Conservation (phyloP, 768 basidiomycete genomes). For the Crucibulum laeve region DNA sequence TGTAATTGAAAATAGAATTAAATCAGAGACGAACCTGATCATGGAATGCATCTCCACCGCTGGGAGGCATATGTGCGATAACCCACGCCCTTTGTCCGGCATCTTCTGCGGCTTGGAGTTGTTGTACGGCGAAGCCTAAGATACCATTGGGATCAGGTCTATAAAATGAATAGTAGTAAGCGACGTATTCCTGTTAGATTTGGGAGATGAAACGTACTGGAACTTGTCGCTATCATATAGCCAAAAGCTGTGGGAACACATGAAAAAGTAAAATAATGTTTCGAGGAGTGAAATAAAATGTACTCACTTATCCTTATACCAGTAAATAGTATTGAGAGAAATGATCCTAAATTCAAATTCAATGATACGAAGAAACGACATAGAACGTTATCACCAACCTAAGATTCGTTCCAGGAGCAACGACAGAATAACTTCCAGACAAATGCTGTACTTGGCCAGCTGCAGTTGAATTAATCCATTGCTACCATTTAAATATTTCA, state of each 20-base stretch:
- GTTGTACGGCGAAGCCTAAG: conserved; percentile 44
- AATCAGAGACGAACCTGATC: conserved; percentile 39
- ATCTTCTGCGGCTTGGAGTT: conserved; percentile 58
- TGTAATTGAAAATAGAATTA: background rate
- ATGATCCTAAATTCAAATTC: conserved; percentile 35
- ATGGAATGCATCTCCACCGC: conserved; percentile 39
- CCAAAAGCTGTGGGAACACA: conserved; percentile 40
- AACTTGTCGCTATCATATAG: conserved; percentile 49
- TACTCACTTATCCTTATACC: conserved; percentile 55
- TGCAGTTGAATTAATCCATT: conserved; percentile 41
- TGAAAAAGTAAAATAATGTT: background rate
- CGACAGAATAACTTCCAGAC: conserved; percentile 52
- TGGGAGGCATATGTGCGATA: conserved; percentile 55
- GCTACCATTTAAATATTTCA: too few species aligned
- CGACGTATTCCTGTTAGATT: background rate
- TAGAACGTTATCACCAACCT: conserved; percentile 24
- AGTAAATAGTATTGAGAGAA: conserved; percentile 56
- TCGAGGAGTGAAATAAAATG: background rate
- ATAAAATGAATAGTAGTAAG: background rate
- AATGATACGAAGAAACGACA: background rate
- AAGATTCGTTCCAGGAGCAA: conserved; percentile 44
- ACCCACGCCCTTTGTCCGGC: conserved; percentile 59
- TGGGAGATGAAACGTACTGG: conserved; percentile 26
- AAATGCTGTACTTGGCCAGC: conserved; percentile 37
- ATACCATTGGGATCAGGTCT: conserved; percentile 56